Base-by-base conservation (phyloP, 805 yeast genomes). In the Wickerhamiella occidentalis region DNA sequence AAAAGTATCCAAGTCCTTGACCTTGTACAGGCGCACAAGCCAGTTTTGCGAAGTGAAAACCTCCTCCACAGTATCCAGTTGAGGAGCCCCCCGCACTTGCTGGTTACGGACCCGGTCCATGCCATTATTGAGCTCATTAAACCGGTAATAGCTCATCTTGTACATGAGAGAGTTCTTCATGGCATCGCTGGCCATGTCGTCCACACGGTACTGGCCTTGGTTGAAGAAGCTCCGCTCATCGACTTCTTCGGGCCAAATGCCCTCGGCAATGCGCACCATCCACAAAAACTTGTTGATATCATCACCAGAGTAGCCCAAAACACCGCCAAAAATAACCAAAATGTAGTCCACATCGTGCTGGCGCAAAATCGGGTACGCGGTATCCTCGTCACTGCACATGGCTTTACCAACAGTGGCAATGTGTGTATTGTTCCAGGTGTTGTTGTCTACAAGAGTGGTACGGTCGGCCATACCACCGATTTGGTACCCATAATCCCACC, bases 401-500 rank as follows among this genome's bases (percentile, higher is more conserved):
- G 97, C 97, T 67, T 87, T 87, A 60, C 99, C 99, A 49, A 92
- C 98, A 13, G 96, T 87, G 57, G 98, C 99, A 67, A 92, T 94
- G 65, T 92, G 99, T 3, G 98, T 92, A 72, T 92, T 92, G 66
- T 92, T 92, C 98, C 99, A 92, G 9, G 99, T 92, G 70, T 92
- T 92, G 76, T 92, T 92, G 67, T 92, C 99, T 36, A 94, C 99
- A 58, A 92, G 74, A 5, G 99, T 92, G 55, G 97, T 90, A 63
- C 99, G 79, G 68, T 92, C 98, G 42, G 98, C 98, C 97, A 92
- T 92, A 55, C 99, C 99, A 59, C 98, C 98, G 61, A 92, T 92
- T 72, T 92, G 99, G 68, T 92, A 92, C 49, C 99, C 99, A 63
- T 94, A 94, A 72, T 94, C 98, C 99, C 99, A 92, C 98, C 99